phyloP scores from a whole-genome alignment of 306 rosid species.

The Vachellia collinsii region DNA sequence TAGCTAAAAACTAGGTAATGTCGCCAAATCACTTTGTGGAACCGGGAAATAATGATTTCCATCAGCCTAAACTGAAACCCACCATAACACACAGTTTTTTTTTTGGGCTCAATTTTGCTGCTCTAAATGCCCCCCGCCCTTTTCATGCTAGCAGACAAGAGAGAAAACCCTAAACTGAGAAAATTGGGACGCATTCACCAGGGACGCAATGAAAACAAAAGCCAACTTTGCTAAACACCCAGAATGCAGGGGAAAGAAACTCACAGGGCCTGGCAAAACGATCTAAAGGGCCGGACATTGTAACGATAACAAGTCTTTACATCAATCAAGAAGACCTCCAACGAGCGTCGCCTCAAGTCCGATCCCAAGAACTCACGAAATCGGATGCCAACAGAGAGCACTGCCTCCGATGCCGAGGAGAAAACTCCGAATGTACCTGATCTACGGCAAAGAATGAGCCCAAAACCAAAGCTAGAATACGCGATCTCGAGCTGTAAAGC shows the following conservation, averaged over 20 bases:
- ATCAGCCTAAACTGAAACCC: conserved; percentile 1
- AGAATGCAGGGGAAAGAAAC: conserved; percentile 11
- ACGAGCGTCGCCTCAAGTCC: conserved; percentile 28
- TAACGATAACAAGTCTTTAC: conserved; percentile 5
- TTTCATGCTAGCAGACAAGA: not conserved
- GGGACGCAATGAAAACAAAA: not conserved
- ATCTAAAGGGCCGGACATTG: conserved; percentile 84
- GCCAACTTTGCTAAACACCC: not conserved
- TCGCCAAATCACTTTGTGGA: not conserved
- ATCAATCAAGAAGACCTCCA: conserved; percentile 21
- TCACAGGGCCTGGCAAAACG: conserved; percentile 84
- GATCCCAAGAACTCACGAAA: conserved; percentile 19
- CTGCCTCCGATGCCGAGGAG: not conserved
- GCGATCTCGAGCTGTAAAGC: not conserved
- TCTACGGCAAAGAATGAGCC: conserved; percentile 34
- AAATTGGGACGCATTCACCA: not conserved
- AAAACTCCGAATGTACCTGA: not conserved
- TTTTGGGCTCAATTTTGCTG: conserved; percentile 1
- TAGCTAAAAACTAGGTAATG: not conserved
- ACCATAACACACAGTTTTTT: not conserved
- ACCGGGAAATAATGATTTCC: not conserved
- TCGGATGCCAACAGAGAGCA: not conserved
- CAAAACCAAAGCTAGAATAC: not conserved
- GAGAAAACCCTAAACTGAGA: conserved; percentile 39
- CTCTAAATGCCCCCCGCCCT: not conserved